Evolutionary conservation across 805 yeast species (phyloP), one percentile per base, ranked within the genome.

Genomic region (Candida ulmi): DNA sequence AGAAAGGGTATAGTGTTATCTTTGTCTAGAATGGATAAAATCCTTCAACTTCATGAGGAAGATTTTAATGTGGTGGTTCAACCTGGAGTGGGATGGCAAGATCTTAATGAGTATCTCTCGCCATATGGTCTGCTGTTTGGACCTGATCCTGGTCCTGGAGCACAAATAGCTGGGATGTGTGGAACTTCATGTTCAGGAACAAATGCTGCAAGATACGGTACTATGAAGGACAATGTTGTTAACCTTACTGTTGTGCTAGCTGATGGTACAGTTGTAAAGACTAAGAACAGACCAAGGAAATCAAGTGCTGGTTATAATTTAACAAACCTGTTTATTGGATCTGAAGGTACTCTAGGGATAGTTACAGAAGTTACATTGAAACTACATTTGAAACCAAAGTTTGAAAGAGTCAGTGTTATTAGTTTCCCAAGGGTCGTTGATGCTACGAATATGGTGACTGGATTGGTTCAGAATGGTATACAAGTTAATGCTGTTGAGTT

Each of bases 121-220:
- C 70, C 69, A 4, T 53, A 69, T 53, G 87, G 86, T 2, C 66
- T 84, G 36, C 66, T 78, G 65, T 81, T 83, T 58, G 88, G 88
- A 0, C 87, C 88, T 5, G 93, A 84, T 59, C 75, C 75, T 2
- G 87, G 87, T 35, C 86, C 88, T 19, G 84, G 86, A 32, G 90
- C 88, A 2, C 68, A 76, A 43, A 76, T 83, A 37, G 83, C 83
- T 21, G 91, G 91, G 4, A 78, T 80, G 73, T 74, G 78, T 35
- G 80, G 79, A 15, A 80, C 83, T 31, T 77, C 80, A 30, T 82
- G 88, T 42, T 80, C 87, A 0, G 90, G 91, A 6, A 79, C 88
- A 7, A 78, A 81, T 47, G 87, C 88, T 15, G 73, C 76, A 25
- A 58, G 83, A 35, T 83, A 80, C 49, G 90, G 90, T n/a, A 83